Evolutionary conservation across 1,284 basidiomycete genomes (phyloP), one percentile per base, ranked within the genome.

Genomic region (Athelia sp.): DNA sequence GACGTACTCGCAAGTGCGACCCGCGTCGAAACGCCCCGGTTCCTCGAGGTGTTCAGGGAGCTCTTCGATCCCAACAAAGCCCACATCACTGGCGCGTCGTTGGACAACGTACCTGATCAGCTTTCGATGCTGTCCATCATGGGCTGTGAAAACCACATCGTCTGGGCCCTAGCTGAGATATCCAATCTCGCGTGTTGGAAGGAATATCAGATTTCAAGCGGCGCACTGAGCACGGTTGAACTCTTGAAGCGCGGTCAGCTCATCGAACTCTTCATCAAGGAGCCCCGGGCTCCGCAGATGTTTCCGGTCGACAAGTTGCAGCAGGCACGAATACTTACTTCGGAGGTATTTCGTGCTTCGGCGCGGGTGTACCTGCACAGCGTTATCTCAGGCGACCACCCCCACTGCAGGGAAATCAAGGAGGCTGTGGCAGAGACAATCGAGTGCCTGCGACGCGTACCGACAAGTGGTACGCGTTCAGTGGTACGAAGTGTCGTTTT

Each of bases 131-230:
- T 89, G 64, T 72, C 76, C 36, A 77, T 87, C 9, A 91, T 91
- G 88, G 89, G 90, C n/a, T 90, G 87, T 70, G 85, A 88, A 58
- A 87, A 87, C 66, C 68, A 70, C 52, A 79, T 88, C 56, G 80
- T 90, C 42, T 85, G 87, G 69, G 88, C 85, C 11, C 72, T 91
- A 40, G 84, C 88, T 3, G 81, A 90, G 68, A 84, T 81, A 15
- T 79, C 82, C 8, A 69, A 68, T n/a, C 74, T 92, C 11, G 75
- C 82, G 29, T 63, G 61, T 51, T 90, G 85, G 87, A 88, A 88
- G 67, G 70, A 72, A 32, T 49, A 49, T 2, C 67, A 74, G 52
- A 55, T 56, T 52, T 53, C 40, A 1, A 55, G 51, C 17, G 80
- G 75, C 43, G 62, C 58, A 36, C 75, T 88, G 18, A 82, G 77